Conservation (phyloP, 2,329 filamentous ascomycete genomes). For the Neofusicoccum cordaticola region DNA sequence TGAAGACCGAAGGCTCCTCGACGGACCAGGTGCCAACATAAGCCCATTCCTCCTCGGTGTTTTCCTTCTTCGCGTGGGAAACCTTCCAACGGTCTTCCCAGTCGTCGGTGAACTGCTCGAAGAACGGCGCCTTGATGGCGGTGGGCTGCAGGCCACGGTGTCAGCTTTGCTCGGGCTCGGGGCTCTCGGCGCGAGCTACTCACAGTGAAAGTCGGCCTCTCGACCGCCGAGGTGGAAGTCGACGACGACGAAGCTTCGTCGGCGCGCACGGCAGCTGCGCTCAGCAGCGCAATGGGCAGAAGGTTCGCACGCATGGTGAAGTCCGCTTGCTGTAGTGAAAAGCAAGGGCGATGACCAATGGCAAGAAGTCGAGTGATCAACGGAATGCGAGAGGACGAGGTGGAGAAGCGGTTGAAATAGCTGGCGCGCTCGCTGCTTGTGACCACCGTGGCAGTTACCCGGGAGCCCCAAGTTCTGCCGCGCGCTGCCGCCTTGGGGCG, state of each 20-base stretch:
- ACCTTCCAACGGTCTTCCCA: slow-evolving; percentile 93
- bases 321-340: slow-evolving; percentile 7
- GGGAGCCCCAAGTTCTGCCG: neutral
- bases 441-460: slow-evolving; percentile 16
- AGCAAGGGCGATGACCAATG: slow-evolving; percentile 16
- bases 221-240: slow-evolving; percentile 42
- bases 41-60: slow-evolving; percentile 84
- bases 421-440: neutral
- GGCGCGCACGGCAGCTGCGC: slow-evolving; percentile 69
- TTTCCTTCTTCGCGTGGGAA: slow-evolving; percentile 94
- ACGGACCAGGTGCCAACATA: slow-evolving; percentile 96
- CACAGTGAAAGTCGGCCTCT: slow-evolving; percentile 84
- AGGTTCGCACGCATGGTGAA: slow-evolving; percentile 78
- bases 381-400: slow-evolving; percentile 4
- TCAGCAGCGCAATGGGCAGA: slow-evolving; percentile 67
- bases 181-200: slow-evolving; percentile 40
- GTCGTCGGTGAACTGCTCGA: slow-evolving; percentile 97
- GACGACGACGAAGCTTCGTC: slow-evolving; percentile 53
- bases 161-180: slow-evolving; percentile 21
- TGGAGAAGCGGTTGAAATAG: slow-evolving; percentile 18
- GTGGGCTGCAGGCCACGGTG: slow-evolving; percentile 65
- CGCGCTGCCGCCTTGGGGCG: neutral
- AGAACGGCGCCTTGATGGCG: slow-evolving; percentile 83
- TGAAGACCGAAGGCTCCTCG: slow-evolving; percentile 86
- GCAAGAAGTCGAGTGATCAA: slow-evolving; percentile 8